A percentile compares a stretch with the other conserved stretches of the same genome.
These are phyloP conservation scores for Monosporozyma unispora DNA, from an alignment of 805 yeast genomes.

Conservation along the genomic window DNA sequence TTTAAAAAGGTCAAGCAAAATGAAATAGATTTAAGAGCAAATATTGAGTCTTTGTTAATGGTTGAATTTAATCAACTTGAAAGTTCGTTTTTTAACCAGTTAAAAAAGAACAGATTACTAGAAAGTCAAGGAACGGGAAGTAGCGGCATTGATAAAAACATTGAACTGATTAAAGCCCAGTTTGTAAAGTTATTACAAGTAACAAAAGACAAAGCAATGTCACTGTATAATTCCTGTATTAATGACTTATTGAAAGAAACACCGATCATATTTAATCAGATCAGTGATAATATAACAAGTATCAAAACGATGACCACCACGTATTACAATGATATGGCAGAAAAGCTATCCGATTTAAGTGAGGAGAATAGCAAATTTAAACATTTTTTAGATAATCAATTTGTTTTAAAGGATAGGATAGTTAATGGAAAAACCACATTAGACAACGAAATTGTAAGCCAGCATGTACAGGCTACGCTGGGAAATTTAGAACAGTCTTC, in stretches of 20 bases:
- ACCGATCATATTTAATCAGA: slow-evolving; percentile 15
- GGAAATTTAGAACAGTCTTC: slow-evolving; percentile 20
- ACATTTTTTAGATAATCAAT: slow-evolving; percentile 23
- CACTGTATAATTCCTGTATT: slow-evolving; percentile 19
- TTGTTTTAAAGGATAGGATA: slow-evolving; percentile 14
- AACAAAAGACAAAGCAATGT: slow-evolving; percentile 14
- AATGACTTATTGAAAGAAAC: slow-evolving; percentile 17
- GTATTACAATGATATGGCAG: slow-evolving; percentile 16
- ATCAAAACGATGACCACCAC: slow-evolving; percentile 12
- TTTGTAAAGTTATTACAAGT: slow-evolving; percentile 10
- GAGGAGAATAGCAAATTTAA: slow-evolving; percentile 27
- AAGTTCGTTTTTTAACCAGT: not conserved
- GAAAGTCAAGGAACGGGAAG: too few relatives aligned
- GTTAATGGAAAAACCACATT: not conserved
- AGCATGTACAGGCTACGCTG: slow-evolving; percentile 17
- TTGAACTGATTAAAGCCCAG: slow-evolving; percentile 16
- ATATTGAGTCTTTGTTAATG: not conserved
- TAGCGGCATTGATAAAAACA: slow-evolving; percentile 12
- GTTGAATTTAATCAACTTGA: not conserved
- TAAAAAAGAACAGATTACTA: not conserved
- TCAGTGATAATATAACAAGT: slow-evolving; percentile 13
- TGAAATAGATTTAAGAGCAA: not conserved
- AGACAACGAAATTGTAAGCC: not conserved
- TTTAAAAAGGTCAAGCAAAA: not conserved
- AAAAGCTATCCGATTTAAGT: slow-evolving; percentile 24